phyloP scores from a whole-genome alignment of 352 stramenopile species.

The Elongisporangium prolatum region DNA sequence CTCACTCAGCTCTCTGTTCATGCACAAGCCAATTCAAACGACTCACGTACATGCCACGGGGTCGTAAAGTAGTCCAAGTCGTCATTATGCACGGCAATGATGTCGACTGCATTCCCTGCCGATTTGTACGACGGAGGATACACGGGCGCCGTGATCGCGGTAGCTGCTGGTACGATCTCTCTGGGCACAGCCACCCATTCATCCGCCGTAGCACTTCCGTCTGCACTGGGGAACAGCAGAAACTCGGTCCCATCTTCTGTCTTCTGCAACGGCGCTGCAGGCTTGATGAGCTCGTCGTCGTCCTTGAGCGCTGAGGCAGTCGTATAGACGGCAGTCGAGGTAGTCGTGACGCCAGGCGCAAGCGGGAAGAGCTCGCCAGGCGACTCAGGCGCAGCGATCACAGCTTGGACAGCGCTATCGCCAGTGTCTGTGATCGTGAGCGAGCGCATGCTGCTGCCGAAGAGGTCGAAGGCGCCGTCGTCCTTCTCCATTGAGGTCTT shows the following conservation, averaged over 20 bases:
- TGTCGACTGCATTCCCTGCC: slow-evolving; percentile 72
- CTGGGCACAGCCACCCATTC: slow-evolving; percentile 12
- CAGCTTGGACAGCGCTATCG: neutral
- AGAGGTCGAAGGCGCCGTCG: slow-evolving; percentile 17
- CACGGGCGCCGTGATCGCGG: slow-evolving; percentile 6
- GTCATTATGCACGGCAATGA: slow-evolving; percentile 65
- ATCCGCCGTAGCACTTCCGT: neutral
- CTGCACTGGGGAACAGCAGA: slow-evolving; percentile 21
- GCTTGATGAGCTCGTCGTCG: slow-evolving; percentile 3
- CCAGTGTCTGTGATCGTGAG: neutral
- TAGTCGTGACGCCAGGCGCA: slow-evolving; percentile 1
- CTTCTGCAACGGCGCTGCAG: neutral
- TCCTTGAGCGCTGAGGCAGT: slow-evolving; percentile 11
- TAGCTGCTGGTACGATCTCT: slow-evolving; percentile 5
- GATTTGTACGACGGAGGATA: slow-evolving; percentile 51
- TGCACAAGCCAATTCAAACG: neutral
- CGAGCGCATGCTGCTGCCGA: slow-evolving; percentile 6
- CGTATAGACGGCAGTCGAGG: neutral
- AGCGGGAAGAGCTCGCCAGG: slow-evolving; percentile 42
- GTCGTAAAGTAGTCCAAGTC: slow-evolving; percentile 56
- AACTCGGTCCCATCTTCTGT: slow-evolving; percentile 14
- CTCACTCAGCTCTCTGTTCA: neutral
- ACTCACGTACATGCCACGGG: slow-evolving; percentile 60
- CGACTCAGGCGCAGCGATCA: slow-evolving; percentile 10
- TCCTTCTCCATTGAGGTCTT: slow-evolving; percentile 6